Conservation (phyloP, 1,139 yeast genomes). For the Arxiozyma slooffiae region DNA sequence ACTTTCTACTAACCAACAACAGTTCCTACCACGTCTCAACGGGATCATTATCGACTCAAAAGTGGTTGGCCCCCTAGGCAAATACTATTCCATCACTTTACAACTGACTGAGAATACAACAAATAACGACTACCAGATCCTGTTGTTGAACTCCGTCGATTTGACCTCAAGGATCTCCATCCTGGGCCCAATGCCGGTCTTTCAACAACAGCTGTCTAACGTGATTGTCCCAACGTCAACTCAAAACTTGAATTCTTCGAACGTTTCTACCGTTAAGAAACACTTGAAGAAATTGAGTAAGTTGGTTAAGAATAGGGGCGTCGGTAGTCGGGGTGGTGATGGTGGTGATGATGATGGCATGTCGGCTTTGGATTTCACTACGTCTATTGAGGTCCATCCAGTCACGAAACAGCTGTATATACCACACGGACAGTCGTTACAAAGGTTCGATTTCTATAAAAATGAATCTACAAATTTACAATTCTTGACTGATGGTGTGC, state of each 20-base stretch:
- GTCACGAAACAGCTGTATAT: constrained; percentile 58
- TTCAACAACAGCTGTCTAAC: constrained; percentile 31
- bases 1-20: constrained; percentile 69
- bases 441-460: constrained; percentile 60
- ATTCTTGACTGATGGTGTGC: constrained; percentile 60
- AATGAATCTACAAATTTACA: constrained; percentile 69
- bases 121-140: constrained; percentile 48
- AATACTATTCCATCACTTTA: constrained; percentile 57
- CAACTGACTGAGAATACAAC: constrained; percentile 28
- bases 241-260: constrained; percentile 16
- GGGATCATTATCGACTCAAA: constrained; percentile 60
- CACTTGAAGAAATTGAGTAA: constrained; percentile 31
- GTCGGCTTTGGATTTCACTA: constrained; percentile 42
- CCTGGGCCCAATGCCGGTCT: constrained; percentile 63
- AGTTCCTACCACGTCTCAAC: constrained; percentile 82
- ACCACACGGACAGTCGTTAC: constrained; percentile 65
- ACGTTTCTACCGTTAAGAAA: constrained; percentile 24
- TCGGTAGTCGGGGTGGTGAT: too few relatives aligned
- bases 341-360: not conserved
- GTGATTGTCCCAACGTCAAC: constrained; percentile 28
- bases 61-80: constrained; percentile 38
- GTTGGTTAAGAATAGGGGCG: constrained; percentile 31
- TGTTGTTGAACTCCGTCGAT: constrained; percentile 71
- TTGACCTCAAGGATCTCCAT: constrained; percentile 69
- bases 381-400: constrained; percentile 57